Conservation (phyloP, 805 yeast genomes). For the Allodekkera sacchari region DNA sequence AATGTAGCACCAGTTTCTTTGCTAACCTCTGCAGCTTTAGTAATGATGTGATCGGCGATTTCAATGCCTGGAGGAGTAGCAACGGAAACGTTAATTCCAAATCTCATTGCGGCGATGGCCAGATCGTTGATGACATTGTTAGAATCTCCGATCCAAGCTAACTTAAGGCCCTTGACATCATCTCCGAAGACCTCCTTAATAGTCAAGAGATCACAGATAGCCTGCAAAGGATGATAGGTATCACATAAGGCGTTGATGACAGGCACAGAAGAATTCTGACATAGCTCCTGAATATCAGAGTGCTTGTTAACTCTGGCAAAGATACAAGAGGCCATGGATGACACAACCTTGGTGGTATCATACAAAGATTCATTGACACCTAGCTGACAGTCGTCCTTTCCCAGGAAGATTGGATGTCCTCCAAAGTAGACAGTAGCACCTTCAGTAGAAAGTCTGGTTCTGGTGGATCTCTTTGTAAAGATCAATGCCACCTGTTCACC, state of each 20-base stretch:
- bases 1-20: constrained; percentile 43
- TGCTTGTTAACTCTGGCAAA: constrained; percentile 94
- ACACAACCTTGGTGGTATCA: constrained; percentile 82
- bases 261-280: constrained; percentile 78
- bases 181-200: constrained; percentile 68
- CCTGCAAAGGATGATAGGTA: constrained; percentile 89
- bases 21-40: constrained; percentile 46
- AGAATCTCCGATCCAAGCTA: constrained; percentile 96
- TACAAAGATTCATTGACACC: constrained; percentile 90
- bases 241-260: constrained; percentile 93
- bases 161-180: constrained; percentile 48
- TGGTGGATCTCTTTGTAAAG: constrained; percentile 87
- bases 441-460: constrained; percentile 90
- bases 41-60: constrained; percentile 46
- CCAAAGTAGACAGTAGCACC: constrained; percentile 93
- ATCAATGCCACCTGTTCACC: constrained; percentile 81
- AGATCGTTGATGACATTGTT: constrained; percentile 94
- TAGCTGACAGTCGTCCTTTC: constrained; percentile 91
- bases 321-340: constrained; percentile 94
- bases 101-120: constrained; percentile 76
- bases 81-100: constrained; percentile 73
- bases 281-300: constrained; percentile 69
- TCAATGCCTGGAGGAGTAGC: constrained; percentile 78
- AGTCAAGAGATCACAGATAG: constrained; percentile 84
- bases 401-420: constrained; percentile 93